Evolutionary conservation across 345 rosid genomes (phyloP).

Genomic region (Gossypium ekmanianum): DNA sequence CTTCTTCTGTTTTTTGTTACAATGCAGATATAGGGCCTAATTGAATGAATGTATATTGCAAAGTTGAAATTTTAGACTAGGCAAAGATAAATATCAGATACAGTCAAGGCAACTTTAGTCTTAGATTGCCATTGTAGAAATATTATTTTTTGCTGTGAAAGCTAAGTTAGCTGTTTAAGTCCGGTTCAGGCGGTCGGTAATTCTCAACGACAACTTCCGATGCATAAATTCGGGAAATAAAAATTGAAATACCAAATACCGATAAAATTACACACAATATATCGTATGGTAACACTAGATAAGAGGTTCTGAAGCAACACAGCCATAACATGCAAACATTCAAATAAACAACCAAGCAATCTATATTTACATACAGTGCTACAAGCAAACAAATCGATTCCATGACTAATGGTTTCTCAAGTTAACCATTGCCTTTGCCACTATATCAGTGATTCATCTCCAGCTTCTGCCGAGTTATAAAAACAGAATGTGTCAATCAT

Average conservation of each 20-base stretch:
- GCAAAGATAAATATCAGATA: too few species aligned
- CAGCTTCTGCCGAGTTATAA: constrained; percentile 34
- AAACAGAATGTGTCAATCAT: background rate
- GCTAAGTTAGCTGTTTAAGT: too few species aligned
- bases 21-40: too few species aligned
- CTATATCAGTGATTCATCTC: constrained; percentile 40
- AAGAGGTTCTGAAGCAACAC: background rate
- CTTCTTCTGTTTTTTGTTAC: too few species aligned
- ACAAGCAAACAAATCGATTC: background rate
- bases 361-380: background rate
- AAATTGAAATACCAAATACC: background rate
- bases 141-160: too few species aligned
- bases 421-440: constrained; percentile 14
- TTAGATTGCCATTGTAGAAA: too few species aligned
- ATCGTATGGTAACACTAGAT: background rate
- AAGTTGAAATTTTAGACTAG: too few species aligned
- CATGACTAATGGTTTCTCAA: background rate
- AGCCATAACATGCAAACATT: background rate
- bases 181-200: too few species aligned
- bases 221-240: background rate
- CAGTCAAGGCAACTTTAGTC: too few species aligned
- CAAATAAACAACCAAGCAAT: background rate
- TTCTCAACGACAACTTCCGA: too few species aligned
- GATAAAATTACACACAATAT: background rate
- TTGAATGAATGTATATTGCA: too few species aligned